Evolutionary conservation across 495 filamentous ascomycete species (phyloP), one percentile per base, ranked within the genome.

Genomic region (Aspergillus indologenus): DNA sequence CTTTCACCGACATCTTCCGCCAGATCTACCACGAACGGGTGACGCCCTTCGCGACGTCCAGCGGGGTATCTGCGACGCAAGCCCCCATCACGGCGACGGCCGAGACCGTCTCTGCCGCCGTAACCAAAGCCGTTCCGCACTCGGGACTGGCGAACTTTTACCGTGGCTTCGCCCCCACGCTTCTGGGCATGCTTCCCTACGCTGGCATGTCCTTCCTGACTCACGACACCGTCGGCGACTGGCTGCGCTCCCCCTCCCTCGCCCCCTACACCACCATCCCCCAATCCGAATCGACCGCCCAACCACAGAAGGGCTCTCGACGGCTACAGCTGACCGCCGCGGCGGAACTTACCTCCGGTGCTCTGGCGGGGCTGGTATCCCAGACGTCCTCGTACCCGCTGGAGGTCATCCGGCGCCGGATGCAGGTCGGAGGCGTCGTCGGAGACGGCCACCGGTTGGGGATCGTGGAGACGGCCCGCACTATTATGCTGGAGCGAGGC

Each of bases 201-300:
- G 94, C 95, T 15, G 94, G 94, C 51, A 85, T 95, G 66, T 97
- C 92, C n/a, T 98, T 98, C 79, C 83, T 98, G 31, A 95, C 91
- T 0, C 94, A 98, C 71, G 94, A 98, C 68, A 89, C 89, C 4
- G 82, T 84, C 0, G 86, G 90, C 22, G 94, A 98, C 70, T 68
- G 90, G 34, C 81, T 98, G 45, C 90, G 94, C 1, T 74, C 76
- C 34, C 86, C 86, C 0, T 49, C 65, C 1, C 54, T 96, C 0
- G 82, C 88, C 0, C 68, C 77, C 52, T 89, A 90, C 71, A 95
- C 92, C 15, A 90, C 79, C 0, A 73, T 82, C 7, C 77, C 81
- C 0, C 64, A 67, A 17, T 78, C 78, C 17, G 70, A 73, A 22
- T 56, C 42, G 4, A 18, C 51, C 1, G 29, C 52, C 21, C 68